Conservation (phyloP, 371 early-diverging fungal genomes). For the Saksenaea vasiformis region DNA sequence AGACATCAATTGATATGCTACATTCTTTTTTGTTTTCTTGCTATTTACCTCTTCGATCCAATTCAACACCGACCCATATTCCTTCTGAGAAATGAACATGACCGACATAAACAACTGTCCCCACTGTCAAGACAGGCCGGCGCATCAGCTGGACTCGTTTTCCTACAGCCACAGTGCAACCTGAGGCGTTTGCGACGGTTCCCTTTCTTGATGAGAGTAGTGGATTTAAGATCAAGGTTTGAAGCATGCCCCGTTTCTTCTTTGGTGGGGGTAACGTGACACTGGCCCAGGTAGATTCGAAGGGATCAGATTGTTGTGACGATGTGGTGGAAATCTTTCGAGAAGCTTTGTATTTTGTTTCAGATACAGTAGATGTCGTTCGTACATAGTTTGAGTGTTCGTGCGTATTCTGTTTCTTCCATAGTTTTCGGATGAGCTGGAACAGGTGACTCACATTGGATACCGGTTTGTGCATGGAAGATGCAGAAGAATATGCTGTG, state of each 20-base stretch:
- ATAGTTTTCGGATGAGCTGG: not conserved
- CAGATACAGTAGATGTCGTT: not conserved
- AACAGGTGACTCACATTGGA: not conserved
- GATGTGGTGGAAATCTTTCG: not conserved
- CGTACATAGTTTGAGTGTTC: not conserved
- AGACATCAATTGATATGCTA: not conserved
- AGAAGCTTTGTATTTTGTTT: not conserved
- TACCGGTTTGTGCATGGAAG: not conserved
- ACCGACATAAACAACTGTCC: conserved; percentile 29
- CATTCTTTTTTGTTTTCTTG: not conserved
- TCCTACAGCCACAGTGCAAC: conserved; percentile 7
- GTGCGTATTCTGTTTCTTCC: not conserved
- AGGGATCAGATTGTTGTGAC: not conserved
- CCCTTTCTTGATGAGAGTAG: not conserved
- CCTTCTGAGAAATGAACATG: conserved; percentile 36
- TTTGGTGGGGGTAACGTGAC: not conserved
- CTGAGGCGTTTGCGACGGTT: conserved; percentile 5
- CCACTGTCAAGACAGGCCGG: conserved; percentile 29
- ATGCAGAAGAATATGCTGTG: not conserved
- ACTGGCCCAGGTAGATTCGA: not conserved
- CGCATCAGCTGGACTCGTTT: conserved; percentile 26
- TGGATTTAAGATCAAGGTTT: not conserved
- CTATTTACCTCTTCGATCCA: conserved; percentile 35
- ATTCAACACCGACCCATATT: conserved; percentile 39
- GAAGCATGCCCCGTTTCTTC: not conserved